Conservation (phyloP, 2,329 filamentous ascomycete genomes). For the Colletotrichum sublineola region DNA sequence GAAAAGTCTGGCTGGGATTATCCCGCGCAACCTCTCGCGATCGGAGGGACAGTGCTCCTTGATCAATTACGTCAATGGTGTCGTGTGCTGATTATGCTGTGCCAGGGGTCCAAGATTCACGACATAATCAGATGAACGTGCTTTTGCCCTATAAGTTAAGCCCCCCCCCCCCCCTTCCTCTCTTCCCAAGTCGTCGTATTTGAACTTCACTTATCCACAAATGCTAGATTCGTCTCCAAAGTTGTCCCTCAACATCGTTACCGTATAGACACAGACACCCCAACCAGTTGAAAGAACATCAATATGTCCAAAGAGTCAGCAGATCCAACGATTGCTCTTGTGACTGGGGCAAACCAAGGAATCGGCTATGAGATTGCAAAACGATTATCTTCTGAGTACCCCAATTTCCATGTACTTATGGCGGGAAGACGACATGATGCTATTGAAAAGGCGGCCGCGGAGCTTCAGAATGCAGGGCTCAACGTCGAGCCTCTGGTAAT, state of each 20-base stretch:
- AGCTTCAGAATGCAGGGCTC: slow-evolving; percentile 18
- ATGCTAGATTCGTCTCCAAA: not conserved
- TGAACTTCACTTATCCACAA: not conserved
- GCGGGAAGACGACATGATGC: slow-evolving; percentile 31
- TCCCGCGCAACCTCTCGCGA: too few relatives aligned
- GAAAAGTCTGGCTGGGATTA: not conserved
- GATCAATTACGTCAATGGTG: not conserved
- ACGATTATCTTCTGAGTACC: slow-evolving; percentile 21
- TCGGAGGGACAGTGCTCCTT: not conserved
- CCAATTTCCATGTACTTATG: slow-evolving; percentile 31
- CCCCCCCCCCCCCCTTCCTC: too few relatives aligned
- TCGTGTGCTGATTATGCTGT: not conserved
- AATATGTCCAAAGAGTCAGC: slow-evolving; percentile 13
- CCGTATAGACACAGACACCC: too few relatives aligned
- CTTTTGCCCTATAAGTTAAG: not conserved
- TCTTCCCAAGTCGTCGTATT: not conserved
- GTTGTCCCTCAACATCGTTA: not conserved
- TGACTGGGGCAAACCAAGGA: slow-evolving; percentile 40
- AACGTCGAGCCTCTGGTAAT: slow-evolving; percentile 55
- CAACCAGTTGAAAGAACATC: not conserved
- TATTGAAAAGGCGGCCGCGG: slow-evolving; percentile 24
- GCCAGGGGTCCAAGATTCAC: not conserved
- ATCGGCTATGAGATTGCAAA: slow-evolving; percentile 39
- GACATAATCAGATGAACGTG: not conserved
- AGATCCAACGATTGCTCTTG: slow-evolving; percentile 21